Evolutionary conservation across 345 rosid species (phyloP).

Genomic region (Gossypium mustelinum): DNA sequence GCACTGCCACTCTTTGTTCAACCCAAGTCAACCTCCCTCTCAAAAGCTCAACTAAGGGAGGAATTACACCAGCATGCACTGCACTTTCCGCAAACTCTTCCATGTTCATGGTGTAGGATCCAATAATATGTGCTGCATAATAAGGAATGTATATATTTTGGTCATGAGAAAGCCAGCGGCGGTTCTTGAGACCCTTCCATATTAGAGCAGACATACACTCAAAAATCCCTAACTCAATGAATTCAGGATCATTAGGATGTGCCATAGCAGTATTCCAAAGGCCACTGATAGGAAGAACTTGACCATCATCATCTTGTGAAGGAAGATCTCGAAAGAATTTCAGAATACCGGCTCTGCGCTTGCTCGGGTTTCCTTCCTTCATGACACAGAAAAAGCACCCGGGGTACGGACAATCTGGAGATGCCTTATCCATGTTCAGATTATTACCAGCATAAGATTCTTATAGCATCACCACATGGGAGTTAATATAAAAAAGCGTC

Average conservation of each 20-base stretch:
- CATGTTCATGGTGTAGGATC: conserved; percentile 99
- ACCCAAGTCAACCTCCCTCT: conserved; percentile 98
- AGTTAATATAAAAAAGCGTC: conserved; percentile 3
- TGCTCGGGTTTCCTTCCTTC: conserved; percentile 98
- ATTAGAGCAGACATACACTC: conserved; percentile 95
- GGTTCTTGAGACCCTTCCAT: conserved; percentile 94
- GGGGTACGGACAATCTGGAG: conserved; percentile 93
- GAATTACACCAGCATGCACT: conserved; percentile 77
- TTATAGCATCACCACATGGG: not conserved
- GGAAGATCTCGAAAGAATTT: conserved; percentile 96
- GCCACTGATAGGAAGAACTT: conserved; percentile 97
- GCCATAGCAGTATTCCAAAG: conserved; percentile 99
- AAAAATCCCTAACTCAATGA: conserved; percentile 89
- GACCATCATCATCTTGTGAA: conserved; percentile 92
- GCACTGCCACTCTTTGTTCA: conserved; percentile 94
- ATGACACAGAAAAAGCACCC: conserved; percentile 98
- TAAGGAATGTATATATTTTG: conserved; percentile 97
- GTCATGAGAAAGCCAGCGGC: conserved; percentile 93
- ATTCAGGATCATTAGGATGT: conserved; percentile 97
- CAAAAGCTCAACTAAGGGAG: conserved; percentile 87
- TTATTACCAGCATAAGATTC: conserved; percentile 14
- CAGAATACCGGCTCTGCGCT: conserved; percentile 82
- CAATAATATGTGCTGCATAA: conserved; percentile 96
- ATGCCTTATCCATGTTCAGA: conserved; percentile 65
- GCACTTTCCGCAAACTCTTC: conserved; percentile 91